phyloP scores from a whole-genome alignment of 768 basidiomycete genomes.

The Amanita pseudoporphyria region DNA sequence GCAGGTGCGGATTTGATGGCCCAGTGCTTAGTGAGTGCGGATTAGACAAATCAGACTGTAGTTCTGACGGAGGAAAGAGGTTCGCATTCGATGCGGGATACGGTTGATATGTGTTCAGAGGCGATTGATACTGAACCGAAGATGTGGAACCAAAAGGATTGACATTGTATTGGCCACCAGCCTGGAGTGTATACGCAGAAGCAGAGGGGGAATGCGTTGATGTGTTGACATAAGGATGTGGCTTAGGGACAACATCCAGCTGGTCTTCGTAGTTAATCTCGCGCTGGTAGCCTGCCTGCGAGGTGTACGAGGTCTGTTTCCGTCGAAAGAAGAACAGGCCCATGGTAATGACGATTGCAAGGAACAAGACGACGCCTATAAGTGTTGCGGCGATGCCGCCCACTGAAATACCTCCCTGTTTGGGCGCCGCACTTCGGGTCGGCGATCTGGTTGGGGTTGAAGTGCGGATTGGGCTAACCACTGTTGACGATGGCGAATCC shows the following conservation, averaged over 20 bases:
- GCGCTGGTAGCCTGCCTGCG: not conserved
- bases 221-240: not conserved
- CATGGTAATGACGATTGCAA: conserved; percentile 42
- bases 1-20: no score
- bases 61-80: not conserved
- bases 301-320: conserved; percentile 13
- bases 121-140: conserved; percentile 7
- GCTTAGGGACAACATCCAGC: not conserved
- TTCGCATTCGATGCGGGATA: conserved; percentile 8
- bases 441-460: conserved; percentile 15
- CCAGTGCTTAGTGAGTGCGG: conserved; percentile 11
- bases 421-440: conserved; percentile 8
- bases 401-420: conserved; percentile 21
- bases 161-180: not conserved
- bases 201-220: not conserved
- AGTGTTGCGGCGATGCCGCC: conserved; percentile 44
- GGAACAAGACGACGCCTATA: conserved; percentile 41
- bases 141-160: conserved; percentile 3
- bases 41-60: conserved; percentile 15
- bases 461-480: conserved; percentile 15
- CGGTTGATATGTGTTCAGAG: conserved; percentile 2
- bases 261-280: not conserved
- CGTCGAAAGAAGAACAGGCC: conserved; percentile 38
- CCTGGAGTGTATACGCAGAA: not conserved
- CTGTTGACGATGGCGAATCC: conserved; percentile 44